phyloP scores from a whole-genome alignment of 2,329 filamentous ascomycete species.

The Botrytis sinoallii region DNA sequence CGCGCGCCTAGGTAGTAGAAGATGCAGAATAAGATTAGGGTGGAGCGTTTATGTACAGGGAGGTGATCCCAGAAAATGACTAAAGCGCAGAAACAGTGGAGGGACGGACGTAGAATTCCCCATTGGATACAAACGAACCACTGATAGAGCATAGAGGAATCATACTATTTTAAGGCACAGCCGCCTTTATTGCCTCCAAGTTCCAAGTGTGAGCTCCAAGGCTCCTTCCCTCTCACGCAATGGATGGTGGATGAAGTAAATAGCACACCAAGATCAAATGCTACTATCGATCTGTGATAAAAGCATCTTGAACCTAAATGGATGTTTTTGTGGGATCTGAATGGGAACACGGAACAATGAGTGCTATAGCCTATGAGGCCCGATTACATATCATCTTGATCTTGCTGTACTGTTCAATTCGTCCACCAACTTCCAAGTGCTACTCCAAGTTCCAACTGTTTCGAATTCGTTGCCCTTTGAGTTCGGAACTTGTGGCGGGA shows the following conservation, averaged over 20 bases:
- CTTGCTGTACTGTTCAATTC: neutral
- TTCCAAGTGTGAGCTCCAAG: neutral
- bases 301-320: neutral
- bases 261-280: neutral
- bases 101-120: neutral
- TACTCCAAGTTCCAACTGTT: neutral
- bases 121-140: slow-evolving; percentile 1
- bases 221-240: neutral
- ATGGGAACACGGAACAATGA: neutral
- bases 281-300: neutral
- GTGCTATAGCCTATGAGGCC: neutral
- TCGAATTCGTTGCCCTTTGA: neutral
- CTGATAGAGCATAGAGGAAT: neutral
- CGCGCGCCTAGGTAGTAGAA: slow-evolving; percentile 11
- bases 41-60: slow-evolving; percentile 15
- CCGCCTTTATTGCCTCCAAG: neutral
- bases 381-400: neutral
- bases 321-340: neutral
- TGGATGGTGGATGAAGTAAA: neutral
- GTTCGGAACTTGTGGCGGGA: neutral
- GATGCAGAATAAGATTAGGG: slow-evolving; percentile 14
- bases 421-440: neutral
- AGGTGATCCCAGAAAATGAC: slow-evolving; percentile 6
- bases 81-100: slow-evolving; percentile 11
- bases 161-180: slow-evolving; percentile 8